phyloP scores from a whole-genome alignment of 495 filamentous ascomycete species.

The Xylaria grammica region DNA sequence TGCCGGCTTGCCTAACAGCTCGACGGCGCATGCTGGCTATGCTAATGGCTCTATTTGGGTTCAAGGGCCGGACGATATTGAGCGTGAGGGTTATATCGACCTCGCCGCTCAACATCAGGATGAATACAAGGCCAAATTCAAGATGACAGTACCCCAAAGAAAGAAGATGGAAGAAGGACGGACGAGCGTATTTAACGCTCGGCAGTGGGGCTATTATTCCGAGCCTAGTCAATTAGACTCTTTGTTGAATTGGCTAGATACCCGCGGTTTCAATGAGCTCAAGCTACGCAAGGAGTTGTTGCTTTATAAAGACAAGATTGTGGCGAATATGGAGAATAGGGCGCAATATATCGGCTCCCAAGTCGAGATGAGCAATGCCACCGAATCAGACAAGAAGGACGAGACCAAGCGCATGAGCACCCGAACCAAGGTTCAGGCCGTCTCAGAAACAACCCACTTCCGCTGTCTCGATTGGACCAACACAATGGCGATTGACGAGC shows the following conservation, averaged over 20 bases:
- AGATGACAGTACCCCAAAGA: conserved; percentile 81
- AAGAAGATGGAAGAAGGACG: conserved; percentile 85
- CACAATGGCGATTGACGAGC: conserved; percentile 71
- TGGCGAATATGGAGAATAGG: conserved; percentile 77
- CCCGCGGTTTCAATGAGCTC: conserved; percentile 78
- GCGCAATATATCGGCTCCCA: conserved; percentile 66
- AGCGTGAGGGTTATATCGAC: conserved; percentile 81
- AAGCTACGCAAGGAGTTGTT: conserved; percentile 86
- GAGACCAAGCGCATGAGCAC: conserved; percentile 72
- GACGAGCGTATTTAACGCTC: conserved; percentile 76
- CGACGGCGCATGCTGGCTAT: conserved; percentile 83
- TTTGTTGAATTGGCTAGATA: conserved; percentile 87
- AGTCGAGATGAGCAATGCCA: conserved; percentile 51
- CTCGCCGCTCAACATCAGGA: conserved; percentile 66
- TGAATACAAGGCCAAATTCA: conserved; percentile 67
- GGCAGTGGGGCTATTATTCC: conserved; percentile 90
- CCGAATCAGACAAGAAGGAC: conserved; percentile 56
- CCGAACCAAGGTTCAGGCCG: conserved; percentile 68
- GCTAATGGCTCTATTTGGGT: conserved; percentile 96
- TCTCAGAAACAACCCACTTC: conserved; percentile 55
- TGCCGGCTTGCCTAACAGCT: conserved; percentile 83
- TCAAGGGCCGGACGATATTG: conserved; percentile 90
- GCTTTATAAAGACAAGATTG: conserved; percentile 76
- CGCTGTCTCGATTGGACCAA: conserved; percentile 87
- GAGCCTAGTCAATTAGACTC: conserved; percentile 75